Base-by-base conservation (phyloP, 192 early-diverging fungal genomes). In the Coemansia guatemalensis region DNA sequence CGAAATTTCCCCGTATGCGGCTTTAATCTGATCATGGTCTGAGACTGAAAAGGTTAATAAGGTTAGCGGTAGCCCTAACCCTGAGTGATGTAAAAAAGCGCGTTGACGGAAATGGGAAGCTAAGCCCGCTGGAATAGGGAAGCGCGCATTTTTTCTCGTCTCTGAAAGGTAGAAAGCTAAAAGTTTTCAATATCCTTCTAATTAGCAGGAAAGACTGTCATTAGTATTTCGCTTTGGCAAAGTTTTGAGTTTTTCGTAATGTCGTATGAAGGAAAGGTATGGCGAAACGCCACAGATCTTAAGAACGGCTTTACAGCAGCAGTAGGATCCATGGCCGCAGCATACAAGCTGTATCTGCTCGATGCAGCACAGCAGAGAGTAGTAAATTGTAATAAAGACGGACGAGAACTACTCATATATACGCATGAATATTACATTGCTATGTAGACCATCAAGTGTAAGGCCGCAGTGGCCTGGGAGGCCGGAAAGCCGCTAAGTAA, bases 381-480 rank as follows among this genome's bases (percentile, higher is more conserved):
- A 44, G 39, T 44, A 44, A 44, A 44, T 44, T 44, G 39, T 17
- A 44, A 8, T 44, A 44, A 44, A 44, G 39, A 17, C 14, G 14
- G 39, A 17, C 17, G 14, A 17, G 12, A 12, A 17, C 14, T 17
- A 12, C 39, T 44, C 17, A 44, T 44, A 44, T 44, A 44, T 44
- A 17, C 14, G 9, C 14, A 44, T 44, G 3, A 44, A 44, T 20
- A 8, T 35, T 41, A 24, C 47, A 47, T 4, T 54, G 0, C 39
- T 35, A 50, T 64, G 50, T 74, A 81, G 76, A 49, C 71, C 62
- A 92, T 92, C 56, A 89, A 83, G 54, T 92, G 96, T 83, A 89
- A 89, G 70, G 96, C 96, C 56, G 96, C 96, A 20, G 79, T 99
- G 52, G 96, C 96, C 60, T 96, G 95, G 95, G 93, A 92, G 64